phyloP scores from a whole-genome alignment of 1,139 yeast genomes.

The Nakaseomyces glabratus region DNA sequence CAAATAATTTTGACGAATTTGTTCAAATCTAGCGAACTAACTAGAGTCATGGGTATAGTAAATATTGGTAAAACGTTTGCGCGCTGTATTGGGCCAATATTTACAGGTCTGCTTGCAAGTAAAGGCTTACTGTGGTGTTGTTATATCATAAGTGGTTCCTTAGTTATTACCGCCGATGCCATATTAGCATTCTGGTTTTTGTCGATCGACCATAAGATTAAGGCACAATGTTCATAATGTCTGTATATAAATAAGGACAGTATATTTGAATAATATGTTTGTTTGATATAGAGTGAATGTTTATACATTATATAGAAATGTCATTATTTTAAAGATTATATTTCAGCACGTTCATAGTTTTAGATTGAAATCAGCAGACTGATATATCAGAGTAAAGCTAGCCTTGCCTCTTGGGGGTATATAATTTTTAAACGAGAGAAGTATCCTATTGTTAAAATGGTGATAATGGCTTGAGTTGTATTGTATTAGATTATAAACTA shows the following conservation, averaged over 20 bases:
- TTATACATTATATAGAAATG: no score
- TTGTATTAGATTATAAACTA: conserved; percentile 7
- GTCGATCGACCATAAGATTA: conserved; percentile 26
- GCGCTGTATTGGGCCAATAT: conserved; percentile 68
- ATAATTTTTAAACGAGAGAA: no score
- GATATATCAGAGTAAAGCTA: no score
- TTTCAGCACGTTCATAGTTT: no score
- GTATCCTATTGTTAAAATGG: no score
- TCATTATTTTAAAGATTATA: no score
- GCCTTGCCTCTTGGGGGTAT: no score
- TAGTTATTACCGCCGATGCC: conserved; percentile 35
- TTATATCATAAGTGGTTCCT: conserved; percentile 53
- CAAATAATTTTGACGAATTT: conserved; percentile 68
- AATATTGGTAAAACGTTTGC: conserved; percentile 82
- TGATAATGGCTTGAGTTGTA: background rate
- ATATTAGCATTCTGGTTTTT: conserved; percentile 29
- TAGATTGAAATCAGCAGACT: no score
- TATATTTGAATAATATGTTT: background rate
- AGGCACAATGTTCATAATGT: conserved; percentile 4
- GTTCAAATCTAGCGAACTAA: conserved; percentile 53
- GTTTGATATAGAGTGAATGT: no score
- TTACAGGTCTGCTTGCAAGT: conserved; percentile 67
- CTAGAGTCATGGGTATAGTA: conserved; percentile 75
- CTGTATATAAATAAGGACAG: background rate
- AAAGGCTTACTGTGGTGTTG: conserved; percentile 43